These are phyloP conservation scores for Fonsecaea monophora DNA, from an alignment of 2,329 filamentous ascomycete genomes.

Conservation along the genomic window DNA sequence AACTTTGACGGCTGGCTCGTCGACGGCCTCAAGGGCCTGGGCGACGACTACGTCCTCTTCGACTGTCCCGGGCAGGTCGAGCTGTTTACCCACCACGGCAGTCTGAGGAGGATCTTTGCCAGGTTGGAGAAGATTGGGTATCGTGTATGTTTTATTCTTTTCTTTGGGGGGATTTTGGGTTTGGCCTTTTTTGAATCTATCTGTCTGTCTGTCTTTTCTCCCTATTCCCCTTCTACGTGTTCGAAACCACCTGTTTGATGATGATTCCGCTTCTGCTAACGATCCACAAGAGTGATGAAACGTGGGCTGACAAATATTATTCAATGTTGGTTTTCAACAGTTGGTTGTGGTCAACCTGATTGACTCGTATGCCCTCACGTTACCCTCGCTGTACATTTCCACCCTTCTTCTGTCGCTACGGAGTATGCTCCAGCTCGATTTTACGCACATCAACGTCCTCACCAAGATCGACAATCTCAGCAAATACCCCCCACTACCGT, in stretches of 20 bases:
- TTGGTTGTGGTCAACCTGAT: slow-evolving; percentile 91
- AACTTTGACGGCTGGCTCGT: slow-evolving; percentile 92
- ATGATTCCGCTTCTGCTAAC: slow-evolving; percentile 22
- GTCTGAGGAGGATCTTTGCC: slow-evolving; percentile 89
- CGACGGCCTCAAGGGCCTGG: slow-evolving; percentile 76
- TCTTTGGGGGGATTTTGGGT: no score
- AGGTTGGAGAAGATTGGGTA: slow-evolving; percentile 89
- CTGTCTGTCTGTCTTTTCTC: slow-evolving; percentile 25
- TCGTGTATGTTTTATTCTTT: slow-evolving; percentile 67
- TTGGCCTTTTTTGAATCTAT: no score
- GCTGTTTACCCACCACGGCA: slow-evolving; percentile 93
- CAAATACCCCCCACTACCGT: slow-evolving; percentile 83
- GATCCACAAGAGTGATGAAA: neutral
- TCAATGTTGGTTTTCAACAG: slow-evolving; percentile 56
- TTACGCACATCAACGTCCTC: slow-evolving; percentile 92
- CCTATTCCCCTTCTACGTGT: neutral
- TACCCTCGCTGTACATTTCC: slow-evolving; percentile 93
- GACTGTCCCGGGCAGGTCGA: slow-evolving; percentile 98
- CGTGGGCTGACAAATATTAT: slow-evolving; percentile 12
- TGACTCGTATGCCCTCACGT: slow-evolving; percentile 90
- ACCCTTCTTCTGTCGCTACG: slow-evolving; percentile 90
- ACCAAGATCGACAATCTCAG: slow-evolving; percentile 96
- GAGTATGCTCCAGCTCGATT: slow-evolving; percentile 97
- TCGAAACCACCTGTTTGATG: neutral
- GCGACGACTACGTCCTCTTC: slow-evolving; percentile 90